A percentile compares a stretch with the other conserved stretches of the same genome.
Conservation (phyloP, 441 rosid species). For the Capsella rubella region DNA sequence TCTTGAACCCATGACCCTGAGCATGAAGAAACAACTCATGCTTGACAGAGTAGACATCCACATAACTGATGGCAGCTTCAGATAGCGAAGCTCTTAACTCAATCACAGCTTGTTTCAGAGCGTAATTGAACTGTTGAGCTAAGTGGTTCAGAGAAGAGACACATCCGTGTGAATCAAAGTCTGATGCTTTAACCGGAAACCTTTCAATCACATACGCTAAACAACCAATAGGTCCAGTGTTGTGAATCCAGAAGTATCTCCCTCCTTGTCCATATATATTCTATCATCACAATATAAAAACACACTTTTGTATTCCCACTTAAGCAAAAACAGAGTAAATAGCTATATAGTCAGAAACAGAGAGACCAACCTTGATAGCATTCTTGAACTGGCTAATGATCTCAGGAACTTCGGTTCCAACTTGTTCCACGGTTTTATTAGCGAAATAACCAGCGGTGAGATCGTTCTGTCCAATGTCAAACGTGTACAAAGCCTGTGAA, state of each 20-base stretch:
- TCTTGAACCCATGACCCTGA: conserved; percentile 51
- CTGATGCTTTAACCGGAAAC: conserved; percentile 45
- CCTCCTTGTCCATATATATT: conserved; percentile 64
- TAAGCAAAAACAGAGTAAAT: background rate
- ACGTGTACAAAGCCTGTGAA: conserved; percentile 67
- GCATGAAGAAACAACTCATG: conserved; percentile 53
- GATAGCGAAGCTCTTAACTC: conserved; percentile 53
- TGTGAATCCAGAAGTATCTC: conserved; percentile 83
- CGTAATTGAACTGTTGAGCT: conserved; percentile 58
- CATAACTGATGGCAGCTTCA: conserved; percentile 58
- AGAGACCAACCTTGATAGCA: conserved; percentile 47
- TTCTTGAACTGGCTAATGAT: conserved; percentile 55
- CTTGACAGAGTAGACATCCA: conserved; percentile 67
- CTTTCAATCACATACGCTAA: conserved; percentile 63
- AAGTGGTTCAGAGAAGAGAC: conserved; percentile 59
- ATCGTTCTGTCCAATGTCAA: conserved; percentile 91
- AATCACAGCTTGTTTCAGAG: conserved; percentile 50
- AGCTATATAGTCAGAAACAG: background rate
- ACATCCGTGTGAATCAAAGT: conserved; percentile 66
- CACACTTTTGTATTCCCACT: background rate
- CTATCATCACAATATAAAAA: conserved; percentile 35
- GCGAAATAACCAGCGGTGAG: conserved; percentile 66
- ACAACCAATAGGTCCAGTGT: conserved; percentile 88
- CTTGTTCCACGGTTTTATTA: conserved; percentile 60
- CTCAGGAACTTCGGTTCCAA: conserved; percentile 61